Percentiles rank a stretch among this genome's conserved stretches.
Evolutionary conservation across 768 basidiomycete genomes (phyloP).

Genomic region (Chalciporus piperatus): DNA sequence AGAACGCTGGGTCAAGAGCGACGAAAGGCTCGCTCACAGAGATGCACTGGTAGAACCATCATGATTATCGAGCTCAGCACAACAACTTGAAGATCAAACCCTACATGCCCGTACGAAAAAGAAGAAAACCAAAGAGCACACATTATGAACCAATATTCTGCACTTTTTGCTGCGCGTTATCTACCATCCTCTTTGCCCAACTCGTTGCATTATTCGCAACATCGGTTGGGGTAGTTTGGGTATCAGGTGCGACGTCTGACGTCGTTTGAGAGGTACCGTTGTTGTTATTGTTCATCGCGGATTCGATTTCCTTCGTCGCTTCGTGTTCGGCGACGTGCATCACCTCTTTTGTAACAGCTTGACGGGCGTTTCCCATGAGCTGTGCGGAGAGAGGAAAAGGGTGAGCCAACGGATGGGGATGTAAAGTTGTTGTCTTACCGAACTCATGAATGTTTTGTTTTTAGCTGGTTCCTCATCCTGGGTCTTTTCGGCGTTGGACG

Average conservation of each 20-base stretch:
- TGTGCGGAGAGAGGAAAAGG: neutral
- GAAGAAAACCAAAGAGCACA: neutral
- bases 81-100: too few species aligned
- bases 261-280: neutral
- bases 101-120: too few species aligned
- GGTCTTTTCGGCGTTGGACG: neutral
- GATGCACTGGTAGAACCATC: too few species aligned
- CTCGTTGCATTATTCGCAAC: constrained; percentile 4
- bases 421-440: neutral
- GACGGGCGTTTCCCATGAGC: neutral
- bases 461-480: neutral
- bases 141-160: constrained; percentile 3
- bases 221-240: neutral
- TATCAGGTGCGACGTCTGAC: neutral
- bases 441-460: constrained; percentile 7
- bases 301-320: constrained; percentile 6
- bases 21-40: too few species aligned
- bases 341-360: constrained; percentile 8
- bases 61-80: too few species aligned
- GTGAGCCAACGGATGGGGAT: too few species aligned
- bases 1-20: too few species aligned
- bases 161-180: constrained; percentile 11
- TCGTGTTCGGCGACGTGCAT: constrained; percentile 10
- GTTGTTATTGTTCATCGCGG: neutral
- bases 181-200: constrained; percentile 18